Evolutionary conservation across 305 asterid species (phyloP).

Genomic region (Petunia hybrid): DNA sequence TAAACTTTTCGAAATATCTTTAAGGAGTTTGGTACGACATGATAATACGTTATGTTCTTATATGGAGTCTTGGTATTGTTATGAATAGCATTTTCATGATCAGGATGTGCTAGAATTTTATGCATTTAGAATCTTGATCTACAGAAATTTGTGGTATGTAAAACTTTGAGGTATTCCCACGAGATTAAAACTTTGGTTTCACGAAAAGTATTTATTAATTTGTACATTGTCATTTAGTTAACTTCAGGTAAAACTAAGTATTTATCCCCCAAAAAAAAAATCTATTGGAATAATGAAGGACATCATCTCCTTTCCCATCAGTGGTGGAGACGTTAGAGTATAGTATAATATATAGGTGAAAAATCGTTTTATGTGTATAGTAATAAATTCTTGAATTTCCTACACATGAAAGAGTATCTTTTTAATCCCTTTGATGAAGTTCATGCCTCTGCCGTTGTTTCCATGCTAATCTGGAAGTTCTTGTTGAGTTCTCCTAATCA

Average conservation of each 20-base stretch:
- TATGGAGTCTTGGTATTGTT: neutral
- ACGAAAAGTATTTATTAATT: neutral
- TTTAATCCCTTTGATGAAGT: too few species aligned
- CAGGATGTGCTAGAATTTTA: neutral
- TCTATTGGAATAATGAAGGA: neutral
- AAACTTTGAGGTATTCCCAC: neutral
- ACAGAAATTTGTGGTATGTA: conserved; percentile 4
- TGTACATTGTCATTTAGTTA: neutral
- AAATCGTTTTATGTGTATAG: too few species aligned
- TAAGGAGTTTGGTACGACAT: neutral
- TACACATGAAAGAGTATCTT: too few species aligned
- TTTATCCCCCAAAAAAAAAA: neutral
- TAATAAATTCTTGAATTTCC: too few species aligned
- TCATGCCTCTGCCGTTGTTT: too few species aligned
- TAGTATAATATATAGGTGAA: too few species aligned
- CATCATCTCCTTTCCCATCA: neutral
- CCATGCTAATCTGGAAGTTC: neutral
- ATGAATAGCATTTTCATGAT: neutral
- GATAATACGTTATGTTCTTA: too few species aligned
- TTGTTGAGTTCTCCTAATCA: neutral
- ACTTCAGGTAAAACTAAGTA: neutral
- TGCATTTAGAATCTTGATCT: conserved; percentile 6
- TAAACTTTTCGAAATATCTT: neutral
- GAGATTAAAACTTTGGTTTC: neutral
- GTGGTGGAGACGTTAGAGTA: too few species aligned